Conservation (phyloP, 768 basidiomycete genomes). For the Rhizopogon rudus region DNA sequence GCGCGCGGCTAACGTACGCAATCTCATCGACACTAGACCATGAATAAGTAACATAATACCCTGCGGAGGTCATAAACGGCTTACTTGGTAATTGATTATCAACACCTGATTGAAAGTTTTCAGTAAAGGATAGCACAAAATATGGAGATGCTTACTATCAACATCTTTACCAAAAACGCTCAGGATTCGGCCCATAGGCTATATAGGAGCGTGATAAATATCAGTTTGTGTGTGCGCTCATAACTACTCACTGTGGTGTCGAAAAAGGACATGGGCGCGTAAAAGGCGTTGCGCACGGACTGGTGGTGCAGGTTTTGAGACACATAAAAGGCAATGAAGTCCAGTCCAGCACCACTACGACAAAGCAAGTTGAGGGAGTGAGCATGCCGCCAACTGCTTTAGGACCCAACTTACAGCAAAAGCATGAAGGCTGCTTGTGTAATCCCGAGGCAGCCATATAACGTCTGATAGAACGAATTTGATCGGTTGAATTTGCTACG, state of each 20-base stretch:
- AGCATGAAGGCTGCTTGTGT: constrained; percentile 56
- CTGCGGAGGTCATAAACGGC: constrained; percentile 4
- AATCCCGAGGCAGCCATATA: constrained; percentile 61
- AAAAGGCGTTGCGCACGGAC: constrained; percentile 55
- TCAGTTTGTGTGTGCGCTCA: neutral
- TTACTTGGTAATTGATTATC: constrained; percentile 56
- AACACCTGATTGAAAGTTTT: constrained; percentile 22
- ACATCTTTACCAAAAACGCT: constrained; percentile 65
- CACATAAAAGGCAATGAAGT: constrained; percentile 52
- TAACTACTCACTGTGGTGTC: constrained; percentile 49
- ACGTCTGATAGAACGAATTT: constrained; percentile 57
- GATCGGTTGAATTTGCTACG: constrained; percentile 40
- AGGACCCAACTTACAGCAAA: constrained; percentile 35
- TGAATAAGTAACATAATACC: neutral
- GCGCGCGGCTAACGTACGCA: no score
- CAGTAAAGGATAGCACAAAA: neutral
- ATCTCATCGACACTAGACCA: constrained; percentile 45
- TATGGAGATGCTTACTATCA: constrained; percentile 36
- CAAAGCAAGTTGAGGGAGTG: neutral
- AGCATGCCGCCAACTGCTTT: neutral
- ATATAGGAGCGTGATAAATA: neutral
- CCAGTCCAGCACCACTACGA: constrained; percentile 46
- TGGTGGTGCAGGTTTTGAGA: constrained; percentile 59
- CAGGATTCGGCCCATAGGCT: constrained; percentile 58
- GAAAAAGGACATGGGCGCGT: constrained; percentile 35